Percentiles rank a stretch among this genome's conserved stretches.
These are phyloP conservation scores for Barnettozyma salicaria DNA, from an alignment of 805 yeast species.

Conservation along the genomic window DNA sequence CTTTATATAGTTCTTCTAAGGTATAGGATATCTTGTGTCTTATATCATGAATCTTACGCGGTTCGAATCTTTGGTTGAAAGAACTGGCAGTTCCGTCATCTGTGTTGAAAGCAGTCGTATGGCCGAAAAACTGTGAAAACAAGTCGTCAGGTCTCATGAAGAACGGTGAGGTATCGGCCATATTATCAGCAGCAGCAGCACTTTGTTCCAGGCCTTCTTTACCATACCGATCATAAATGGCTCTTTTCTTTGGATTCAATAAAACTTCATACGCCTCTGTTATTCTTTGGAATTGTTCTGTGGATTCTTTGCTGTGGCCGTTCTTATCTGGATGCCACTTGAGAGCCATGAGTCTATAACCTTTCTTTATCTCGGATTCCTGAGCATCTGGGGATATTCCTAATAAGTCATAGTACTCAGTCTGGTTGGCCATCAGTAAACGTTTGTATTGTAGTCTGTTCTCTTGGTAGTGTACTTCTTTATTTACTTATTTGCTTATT, in stretches of 20 bases:
- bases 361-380: conserved; percentile 46
- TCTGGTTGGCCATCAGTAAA: conserved; percentile 59
- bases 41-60: conserved; percentile 46
- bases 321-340: conserved; percentile 82
- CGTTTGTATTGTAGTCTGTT: not conserved
- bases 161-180: conserved; percentile 5
- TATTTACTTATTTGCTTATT: not conserved
- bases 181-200: conserved; percentile 29
- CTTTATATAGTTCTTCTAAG: conserved; percentile 50
- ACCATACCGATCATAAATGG: conserved; percentile 81
- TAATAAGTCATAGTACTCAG: conserved; percentile 56
- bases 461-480: not conserved
- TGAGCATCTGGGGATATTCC: conserved; percentile 45
- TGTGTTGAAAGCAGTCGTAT: conserved; percentile 6
- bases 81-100: not conserved
- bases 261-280: conserved; percentile 82
- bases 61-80: conserved; percentile 12
- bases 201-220: conserved; percentile 80
- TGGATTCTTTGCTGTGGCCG: conserved; percentile 73
- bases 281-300: conserved; percentile 87
- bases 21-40: conserved; percentile 48
- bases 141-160: conserved; percentile 24
- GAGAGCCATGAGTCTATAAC: conserved; percentile 52
- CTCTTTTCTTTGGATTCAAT: conserved; percentile 79
- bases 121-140: conserved; percentile 30